phyloP scores from a whole-genome alignment of 169 alveolate genomes.

The Plasmodium vinckei region DNA sequence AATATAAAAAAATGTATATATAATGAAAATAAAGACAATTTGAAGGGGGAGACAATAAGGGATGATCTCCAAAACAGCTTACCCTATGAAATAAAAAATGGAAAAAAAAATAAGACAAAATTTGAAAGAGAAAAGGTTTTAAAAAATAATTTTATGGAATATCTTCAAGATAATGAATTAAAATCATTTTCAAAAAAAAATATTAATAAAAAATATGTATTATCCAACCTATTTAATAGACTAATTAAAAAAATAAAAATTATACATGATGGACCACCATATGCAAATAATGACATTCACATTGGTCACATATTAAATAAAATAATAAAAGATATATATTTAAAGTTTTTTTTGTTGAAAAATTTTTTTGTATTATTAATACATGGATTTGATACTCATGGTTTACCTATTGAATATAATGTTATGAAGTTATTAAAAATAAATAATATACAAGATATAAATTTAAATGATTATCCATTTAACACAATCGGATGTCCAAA shows the following conservation, averaged over 20 bases:
- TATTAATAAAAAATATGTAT: slow-evolving; percentile 6
- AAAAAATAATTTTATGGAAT: slow-evolving; percentile 5
- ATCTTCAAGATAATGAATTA: background rate
- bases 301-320: slow-evolving; percentile 91
- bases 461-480: slow-evolving; percentile 3
- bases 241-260: slow-evolving; percentile 35
- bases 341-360: slow-evolving; percentile 81
- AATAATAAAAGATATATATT: slow-evolving; percentile 88
- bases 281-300: slow-evolving; percentile 91
- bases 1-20: slow-evolving; percentile 44
- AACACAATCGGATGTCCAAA: background rate
- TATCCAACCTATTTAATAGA: slow-evolving; percentile 19
- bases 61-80: no score
- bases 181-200: background rate
- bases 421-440: slow-evolving; percentile 75
- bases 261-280: slow-evolving; percentile 93
- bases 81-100: background rate
- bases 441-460: slow-evolving; percentile 34
- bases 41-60: no score
- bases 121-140: background rate
- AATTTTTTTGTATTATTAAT: slow-evolving; percentile 84
- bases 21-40: background rate
- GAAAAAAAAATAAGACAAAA: background rate
- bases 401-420: slow-evolving; percentile 91
- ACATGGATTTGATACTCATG: slow-evolving; percentile 94